A percentile compares a stretch with the other conserved stretches of the same genome.
These are phyloP conservation scores for Esteya vermicola DNA, from an alignment of 2,329 filamentous ascomycete species.

Conservation along the genomic window DNA sequence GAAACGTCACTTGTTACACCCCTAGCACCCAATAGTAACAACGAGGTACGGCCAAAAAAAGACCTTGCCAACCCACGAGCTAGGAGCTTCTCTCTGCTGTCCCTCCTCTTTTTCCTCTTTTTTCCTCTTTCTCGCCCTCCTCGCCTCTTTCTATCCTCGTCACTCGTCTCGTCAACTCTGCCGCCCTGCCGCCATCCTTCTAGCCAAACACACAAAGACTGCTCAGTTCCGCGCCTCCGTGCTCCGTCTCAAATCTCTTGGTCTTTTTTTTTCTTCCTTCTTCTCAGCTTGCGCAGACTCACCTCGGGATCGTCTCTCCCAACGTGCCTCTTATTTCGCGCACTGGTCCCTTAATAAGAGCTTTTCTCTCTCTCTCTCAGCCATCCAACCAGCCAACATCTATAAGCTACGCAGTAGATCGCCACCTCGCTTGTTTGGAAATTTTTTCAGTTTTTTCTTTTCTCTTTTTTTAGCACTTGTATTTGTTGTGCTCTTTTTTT, in stretches of 20 bases:
- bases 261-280: not conserved
- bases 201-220: no score
- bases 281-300: not conserved
- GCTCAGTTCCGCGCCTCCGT: no score
- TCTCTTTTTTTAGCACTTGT: not conserved
- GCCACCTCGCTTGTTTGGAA: not conserved
- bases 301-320: no score
- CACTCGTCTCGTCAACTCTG: no score
- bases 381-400: not conserved
- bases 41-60: not conserved
- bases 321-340: not conserved
- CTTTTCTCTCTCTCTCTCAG: not conserved
- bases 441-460: not conserved
- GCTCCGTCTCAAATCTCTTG: no score
- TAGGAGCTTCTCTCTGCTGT: constrained; percentile 18
- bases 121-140: not conserved
- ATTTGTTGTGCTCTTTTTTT: not conserved
- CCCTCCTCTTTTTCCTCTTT: not conserved
- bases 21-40: constrained; percentile 5
- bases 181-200: no score
- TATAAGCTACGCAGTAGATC: not conserved
- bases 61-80: constrained; percentile 14
- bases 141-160: no score
- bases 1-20: constrained; percentile 31
- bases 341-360: no score